A percentile compares a stretch with the other conserved stretches of the same genome.
These are phyloP conservation scores for Penicillium aurantiogriseum DNA, from an alignment of 2,329 filamentous ascomycete species.

Conservation along the genomic window DNA sequence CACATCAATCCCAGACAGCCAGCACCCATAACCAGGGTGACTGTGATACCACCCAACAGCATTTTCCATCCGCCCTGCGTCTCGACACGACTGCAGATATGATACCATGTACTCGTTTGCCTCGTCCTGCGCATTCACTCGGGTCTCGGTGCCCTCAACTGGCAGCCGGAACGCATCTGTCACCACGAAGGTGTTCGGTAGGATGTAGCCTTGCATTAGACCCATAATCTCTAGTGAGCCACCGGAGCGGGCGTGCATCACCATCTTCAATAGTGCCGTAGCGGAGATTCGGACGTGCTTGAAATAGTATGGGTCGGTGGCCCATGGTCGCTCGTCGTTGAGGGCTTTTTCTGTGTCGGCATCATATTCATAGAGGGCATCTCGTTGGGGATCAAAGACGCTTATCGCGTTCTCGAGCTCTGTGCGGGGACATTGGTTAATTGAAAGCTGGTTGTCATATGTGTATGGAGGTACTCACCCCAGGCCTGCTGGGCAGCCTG, in stretches of 20 bases:
- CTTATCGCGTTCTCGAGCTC: slow-evolving; percentile 85
- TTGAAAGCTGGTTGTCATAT: not conserved
- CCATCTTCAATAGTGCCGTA: slow-evolving; percentile 95
- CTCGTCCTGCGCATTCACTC: slow-evolving; percentile 92
- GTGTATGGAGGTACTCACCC: slow-evolving; percentile 46
- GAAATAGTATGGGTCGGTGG: slow-evolving; percentile 78
- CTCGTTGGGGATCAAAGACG: slow-evolving; percentile 80
- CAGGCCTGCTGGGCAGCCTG: slow-evolving; percentile 60
- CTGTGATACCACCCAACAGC: slow-evolving; percentile 98
- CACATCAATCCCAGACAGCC: slow-evolving; percentile 95
- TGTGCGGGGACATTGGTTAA: slow-evolving; percentile 39
- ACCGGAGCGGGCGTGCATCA: slow-evolving; percentile 96
- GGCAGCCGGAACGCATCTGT: slow-evolving; percentile 92
- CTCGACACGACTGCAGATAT: slow-evolving; percentile 73
- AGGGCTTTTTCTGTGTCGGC: slow-evolving; percentile 65
- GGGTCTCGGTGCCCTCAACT: slow-evolving; percentile 96
- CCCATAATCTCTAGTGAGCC: slow-evolving; percentile 95
- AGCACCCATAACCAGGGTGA: slow-evolving; percentile 96
- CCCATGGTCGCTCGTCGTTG: slow-evolving; percentile 69
- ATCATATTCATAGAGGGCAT: slow-evolving; percentile 88
- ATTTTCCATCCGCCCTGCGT: slow-evolving; percentile 79
- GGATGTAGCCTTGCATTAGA: slow-evolving; percentile 92
- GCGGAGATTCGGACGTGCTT: slow-evolving; percentile 91
- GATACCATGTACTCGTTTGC: slow-evolving; percentile 96
- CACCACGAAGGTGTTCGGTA: slow-evolving; percentile 78